Conservation (phyloP, 257 asterid species). For the Echium plantagineum region DNA sequence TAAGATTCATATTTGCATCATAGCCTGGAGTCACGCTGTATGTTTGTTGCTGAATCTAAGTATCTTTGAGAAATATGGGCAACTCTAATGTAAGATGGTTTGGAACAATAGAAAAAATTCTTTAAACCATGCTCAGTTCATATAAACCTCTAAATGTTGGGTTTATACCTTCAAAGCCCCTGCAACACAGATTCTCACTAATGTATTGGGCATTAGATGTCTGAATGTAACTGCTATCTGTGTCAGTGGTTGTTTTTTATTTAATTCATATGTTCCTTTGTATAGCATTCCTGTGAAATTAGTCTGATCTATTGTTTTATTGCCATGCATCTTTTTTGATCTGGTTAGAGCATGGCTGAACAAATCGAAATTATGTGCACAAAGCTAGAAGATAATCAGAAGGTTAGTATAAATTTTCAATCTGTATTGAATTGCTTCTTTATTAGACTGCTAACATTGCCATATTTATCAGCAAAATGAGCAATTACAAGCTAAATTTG, state of each 20-base stretch:
- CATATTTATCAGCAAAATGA: constrained; percentile 38
- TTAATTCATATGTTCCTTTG: too few species aligned
- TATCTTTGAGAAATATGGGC: too few species aligned
- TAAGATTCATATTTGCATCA: too few species aligned
- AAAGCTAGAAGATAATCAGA: constrained; percentile 56
- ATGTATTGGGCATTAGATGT: background rate
- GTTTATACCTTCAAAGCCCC: too few species aligned
- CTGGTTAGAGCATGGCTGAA: constrained; percentile 68
- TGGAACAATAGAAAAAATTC: too few species aligned
- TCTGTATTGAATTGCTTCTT: constrained; percentile 2
- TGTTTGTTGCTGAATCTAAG: too few species aligned
- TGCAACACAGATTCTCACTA: too few species aligned
- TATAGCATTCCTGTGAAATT: background rate
- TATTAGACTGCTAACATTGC: constrained; percentile 1
- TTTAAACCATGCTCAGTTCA: too few species aligned
- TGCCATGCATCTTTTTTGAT: background rate
- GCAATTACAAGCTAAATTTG: constrained; percentile 46
- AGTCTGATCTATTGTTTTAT: constrained; percentile 4
- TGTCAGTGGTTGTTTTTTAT: background rate
- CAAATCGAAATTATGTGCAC: constrained; percentile 75
- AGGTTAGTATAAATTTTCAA: constrained; percentile 26
- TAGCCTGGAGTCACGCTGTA: too few species aligned
- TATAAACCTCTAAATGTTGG: too few species aligned
- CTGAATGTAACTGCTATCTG: background rate
- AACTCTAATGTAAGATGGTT: too few species aligned